Evolutionary conservation across 768 basidiomycete genomes (phyloP), one percentile per base, ranked within the genome.

Genomic region (Agaricus blazei): DNA sequence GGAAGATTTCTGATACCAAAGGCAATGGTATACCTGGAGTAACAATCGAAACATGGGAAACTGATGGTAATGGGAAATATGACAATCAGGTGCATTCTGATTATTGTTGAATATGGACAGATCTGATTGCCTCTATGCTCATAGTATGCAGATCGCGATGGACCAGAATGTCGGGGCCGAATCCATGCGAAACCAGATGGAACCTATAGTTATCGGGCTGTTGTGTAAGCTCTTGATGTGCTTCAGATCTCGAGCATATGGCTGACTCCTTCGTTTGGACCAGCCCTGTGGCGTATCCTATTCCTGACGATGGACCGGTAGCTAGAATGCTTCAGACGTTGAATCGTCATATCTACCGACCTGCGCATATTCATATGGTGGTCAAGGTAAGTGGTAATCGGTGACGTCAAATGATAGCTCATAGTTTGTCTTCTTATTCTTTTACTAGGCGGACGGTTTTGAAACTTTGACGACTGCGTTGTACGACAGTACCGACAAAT

Each of bases 11-110:
- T 29, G 77, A 83, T 62, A 84, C 81, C 1, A 70, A 78, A 34
- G 89, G 90, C 23, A 70, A 75, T n/a, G 84, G 85, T 2, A 77
- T 93, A 51, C 67, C 83, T 4, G 73, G 73, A 49, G 88, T 87
- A 0, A 62, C 77, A 44, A 87, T 92, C 57, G 87, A 91, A 51
- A 91, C 88, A n/a, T 91, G 88, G 88, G 88, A 90, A 67, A 84
- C 88, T 8, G 90, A 93, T 61, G 75, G 75, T 0, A 56, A 76
- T 48, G 87, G 87, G 62, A 62, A 67, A 64, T 74, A 70, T 37
- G 72, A 75, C 56, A 68, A 64, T 6, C 75, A 76, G 63, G 73
- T 70, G 58, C 4, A 56, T 29, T 2, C 6, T 3, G 11, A 23
- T 44, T 31, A 2, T 28, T n/a, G n/a, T 31, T 8, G 11, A 43